Base-by-base conservation (phyloP, 495 filamentous ascomycete genomes). In the Oleoguttula mirabilis region DNA sequence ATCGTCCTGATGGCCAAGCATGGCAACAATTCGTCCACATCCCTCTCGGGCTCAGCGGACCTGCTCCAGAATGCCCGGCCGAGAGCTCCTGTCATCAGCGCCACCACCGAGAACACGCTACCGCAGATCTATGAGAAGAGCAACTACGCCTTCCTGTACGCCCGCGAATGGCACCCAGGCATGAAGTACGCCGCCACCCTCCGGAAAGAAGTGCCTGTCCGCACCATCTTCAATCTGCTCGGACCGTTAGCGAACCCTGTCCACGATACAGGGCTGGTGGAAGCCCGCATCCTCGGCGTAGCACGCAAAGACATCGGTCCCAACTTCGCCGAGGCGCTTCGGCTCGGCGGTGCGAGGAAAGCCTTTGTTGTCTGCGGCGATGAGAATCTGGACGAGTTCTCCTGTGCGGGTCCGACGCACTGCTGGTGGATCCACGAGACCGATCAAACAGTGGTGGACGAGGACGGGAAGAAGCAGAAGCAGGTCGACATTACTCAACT, bases 71-170 rank as follows among this genome's bases (percentile, higher is more conserved):
- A 79, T 83, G 57, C 51, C 58, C 7, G 21, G 8, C 84, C 86
- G 0, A 66, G 60, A 20, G 63, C 84, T 7, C 88, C 88, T 0
- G 73, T 79, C 21, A 75, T 99, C 32, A 60, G 64, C 14, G 76
- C 79, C 21, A 70, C 94, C 41, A 82, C 72, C 3, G 76, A 84
- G 2, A 49, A 69, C 27, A 84, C 79, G 22, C 67, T 95, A 37
- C 48, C 71, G 21, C 44, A 62, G 32, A 71, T 94, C 39, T 96
- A 92, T 60, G 65, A 72, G 32, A 60, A 66, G 24, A 82, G 78
- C 47, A 94, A 85, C 62, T 99, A 96, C 65, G 79, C 81, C 39
- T 99, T 99, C 66, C 76, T 99, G 21, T 99, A 90, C 59, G 92
- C 92, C 0, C 92, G 88, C 21, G 80, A 87, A 50, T 99, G 95